phyloP scores from a whole-genome alignment of 352 stramenopile genomes.

The Phytopythium vexans region DNA sequence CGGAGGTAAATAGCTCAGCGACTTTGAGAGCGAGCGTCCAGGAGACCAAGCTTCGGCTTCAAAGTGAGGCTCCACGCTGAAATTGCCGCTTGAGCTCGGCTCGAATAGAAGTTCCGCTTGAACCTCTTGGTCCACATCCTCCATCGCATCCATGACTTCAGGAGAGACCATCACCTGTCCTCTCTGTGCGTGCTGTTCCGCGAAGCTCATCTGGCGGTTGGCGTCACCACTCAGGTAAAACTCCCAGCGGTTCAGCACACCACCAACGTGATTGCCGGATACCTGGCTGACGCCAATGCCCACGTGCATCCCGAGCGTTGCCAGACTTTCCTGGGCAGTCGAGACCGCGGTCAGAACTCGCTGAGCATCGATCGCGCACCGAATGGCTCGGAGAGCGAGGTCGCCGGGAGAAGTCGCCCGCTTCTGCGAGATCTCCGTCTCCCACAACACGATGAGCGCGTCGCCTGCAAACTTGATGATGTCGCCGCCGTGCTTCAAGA shows the following conservation, averaged over 20 bases:
- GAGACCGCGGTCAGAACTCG: constrained; percentile 23
- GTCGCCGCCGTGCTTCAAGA: constrained; percentile 65
- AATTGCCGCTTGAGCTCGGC: constrained; percentile 39
- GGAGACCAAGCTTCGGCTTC: constrained; percentile 10
- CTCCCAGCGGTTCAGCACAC: constrained; percentile 81
- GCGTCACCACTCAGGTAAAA: constrained; percentile 83
- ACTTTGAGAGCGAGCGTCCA: background rate
- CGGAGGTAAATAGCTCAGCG: background rate
- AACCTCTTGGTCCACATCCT: constrained; percentile 16
- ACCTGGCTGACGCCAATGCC: constrained; percentile 77
- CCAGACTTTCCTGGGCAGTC: constrained; percentile 6
- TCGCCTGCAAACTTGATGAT: constrained; percentile 86
- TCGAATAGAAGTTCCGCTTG: constrained; percentile 18
- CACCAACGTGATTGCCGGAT: constrained; percentile 78
- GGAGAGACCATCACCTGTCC: constrained; percentile 72
- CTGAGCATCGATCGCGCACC: constrained; percentile 58
- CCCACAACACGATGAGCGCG: constrained; percentile 80
- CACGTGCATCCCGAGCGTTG: constrained; percentile 73
- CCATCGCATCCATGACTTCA: constrained; percentile 41
- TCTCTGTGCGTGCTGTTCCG: constrained; percentile 63
- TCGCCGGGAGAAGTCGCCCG: constrained; percentile 33
- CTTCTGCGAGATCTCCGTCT: constrained; percentile 49
- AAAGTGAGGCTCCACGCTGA: constrained; percentile 28
- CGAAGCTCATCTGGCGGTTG: constrained; percentile 77
- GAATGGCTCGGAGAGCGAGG: constrained; percentile 52